Percentiles rank a stretch among this genome's conserved stretches.
These are phyloP conservation scores for Cucumis cinereus DNA, from an alignment of 306 rosid species.

Conservation along the genomic window DNA sequence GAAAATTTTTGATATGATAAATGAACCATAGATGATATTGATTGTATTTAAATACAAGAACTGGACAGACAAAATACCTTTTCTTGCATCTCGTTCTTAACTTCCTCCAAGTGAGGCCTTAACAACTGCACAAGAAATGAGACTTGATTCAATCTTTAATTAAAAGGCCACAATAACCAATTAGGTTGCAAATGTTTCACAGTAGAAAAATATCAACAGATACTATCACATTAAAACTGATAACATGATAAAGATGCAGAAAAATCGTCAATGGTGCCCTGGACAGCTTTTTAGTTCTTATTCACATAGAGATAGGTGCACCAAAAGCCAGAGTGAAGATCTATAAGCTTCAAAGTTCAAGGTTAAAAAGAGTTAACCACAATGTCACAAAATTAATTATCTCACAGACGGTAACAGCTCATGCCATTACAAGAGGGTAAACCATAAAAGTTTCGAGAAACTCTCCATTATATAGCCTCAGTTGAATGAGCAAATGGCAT, in stretches of 20 bases:
- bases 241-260: not conserved
- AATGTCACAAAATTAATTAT: not conserved
- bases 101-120: constrained; percentile 60
- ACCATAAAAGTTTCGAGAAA: not conserved
- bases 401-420: not conserved
- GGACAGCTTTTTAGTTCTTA: not conserved
- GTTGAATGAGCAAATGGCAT: not conserved
- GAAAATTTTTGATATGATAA: not conserved
- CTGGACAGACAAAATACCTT: constrained; percentile 29
- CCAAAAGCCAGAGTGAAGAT: not conserved
- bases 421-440: not conserved
- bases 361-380: not conserved
- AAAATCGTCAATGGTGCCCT: not conserved
- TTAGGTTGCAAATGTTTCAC: not conserved
- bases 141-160: not conserved
- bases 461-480: not conserved
- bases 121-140: constrained; percentile 40
- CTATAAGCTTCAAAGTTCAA: not conserved
- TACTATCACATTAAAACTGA: not conserved
- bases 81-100: constrained; percentile 37
- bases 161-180: not conserved
- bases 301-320: not conserved
- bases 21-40: not conserved
- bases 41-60: constrained; percentile 10
- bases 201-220: not conserved